Conservation (phyloP, 495 filamentous ascomycete species). For the Xylaria longipes region DNA sequence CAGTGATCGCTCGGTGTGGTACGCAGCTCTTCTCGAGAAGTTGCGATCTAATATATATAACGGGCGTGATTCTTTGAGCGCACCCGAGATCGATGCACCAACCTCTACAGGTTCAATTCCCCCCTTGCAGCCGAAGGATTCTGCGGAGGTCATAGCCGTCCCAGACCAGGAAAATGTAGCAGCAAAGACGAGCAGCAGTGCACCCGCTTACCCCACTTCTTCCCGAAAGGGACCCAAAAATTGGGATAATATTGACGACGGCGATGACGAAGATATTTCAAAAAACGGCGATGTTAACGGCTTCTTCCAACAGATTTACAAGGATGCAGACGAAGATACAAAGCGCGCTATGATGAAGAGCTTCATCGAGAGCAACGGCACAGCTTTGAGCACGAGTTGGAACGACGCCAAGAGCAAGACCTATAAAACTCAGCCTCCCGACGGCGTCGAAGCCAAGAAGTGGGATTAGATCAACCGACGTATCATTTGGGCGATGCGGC, state of each 20-base stretch:
- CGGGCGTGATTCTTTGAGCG: background rate
- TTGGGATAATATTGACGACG: slow-evolving; percentile 78
- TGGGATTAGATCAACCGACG: slow-evolving; percentile 49
- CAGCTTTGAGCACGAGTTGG: slow-evolving; percentile 93
- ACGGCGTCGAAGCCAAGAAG: slow-evolving; percentile 77
- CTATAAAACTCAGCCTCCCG: slow-evolving; percentile 76
- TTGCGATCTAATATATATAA: slow-evolving; percentile 22
- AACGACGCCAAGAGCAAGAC: slow-evolving; percentile 74
- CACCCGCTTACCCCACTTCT: slow-evolving; percentile 85
- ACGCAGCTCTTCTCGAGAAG: slow-evolving; percentile 28
- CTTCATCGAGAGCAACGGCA: slow-evolving; percentile 91
- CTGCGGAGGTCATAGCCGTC: slow-evolving; percentile 37
- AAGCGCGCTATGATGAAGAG: slow-evolving; percentile 97
- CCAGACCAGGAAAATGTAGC: slow-evolving; percentile 23
- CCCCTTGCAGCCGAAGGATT: slow-evolving; percentile 25
- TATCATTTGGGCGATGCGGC: slow-evolving; percentile 22
- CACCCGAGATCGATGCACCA: background rate
- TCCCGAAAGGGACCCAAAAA: slow-evolving; percentile 84
- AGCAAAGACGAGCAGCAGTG: slow-evolving; percentile 26
- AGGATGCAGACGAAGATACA: slow-evolving; percentile 77
- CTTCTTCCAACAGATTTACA: slow-evolving; percentile 94
- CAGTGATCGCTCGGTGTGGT: slow-evolving; percentile 28
- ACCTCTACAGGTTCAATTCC: background rate
- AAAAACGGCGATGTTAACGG: slow-evolving; percentile 73
- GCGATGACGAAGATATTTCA: slow-evolving; percentile 62